Conservation (phyloP, 495 filamentous ascomycete species). For the Xylaria venustula region DNA sequence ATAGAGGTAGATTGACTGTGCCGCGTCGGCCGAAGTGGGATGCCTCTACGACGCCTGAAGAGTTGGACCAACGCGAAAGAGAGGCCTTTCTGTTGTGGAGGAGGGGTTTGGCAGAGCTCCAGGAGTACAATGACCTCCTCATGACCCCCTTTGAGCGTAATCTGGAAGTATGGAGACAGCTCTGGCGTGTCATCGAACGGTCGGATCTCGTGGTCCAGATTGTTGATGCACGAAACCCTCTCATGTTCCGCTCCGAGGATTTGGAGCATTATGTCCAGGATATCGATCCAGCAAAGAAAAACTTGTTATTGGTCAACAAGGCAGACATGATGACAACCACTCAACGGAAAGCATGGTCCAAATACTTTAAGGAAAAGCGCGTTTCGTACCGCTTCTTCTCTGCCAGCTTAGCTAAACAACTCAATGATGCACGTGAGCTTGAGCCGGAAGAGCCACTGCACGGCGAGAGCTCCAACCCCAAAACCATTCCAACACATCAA, state of each 20-base stretch:
- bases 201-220: constrained; percentile 97
- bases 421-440: constrained; percentile 65
- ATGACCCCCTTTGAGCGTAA: constrained; percentile 99
- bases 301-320: constrained; percentile 95
- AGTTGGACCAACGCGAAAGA: constrained; percentile 77
- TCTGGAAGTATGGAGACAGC: constrained; percentile 94
- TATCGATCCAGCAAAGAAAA: constrained; percentile 82
- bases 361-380: constrained; percentile 75
- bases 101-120: constrained; percentile 84
- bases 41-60: constrained; percentile 70
- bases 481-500: constrained; percentile 26
- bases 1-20: constrained; percentile 77
- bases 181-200: constrained; percentile 98
- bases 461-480: constrained; percentile 27
- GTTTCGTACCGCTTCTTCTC: constrained; percentile 97
- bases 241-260: constrained; percentile 92
- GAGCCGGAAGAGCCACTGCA: constrained; percentile 42
- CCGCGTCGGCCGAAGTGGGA: constrained; percentile 91
- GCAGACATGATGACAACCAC: constrained; percentile 96
- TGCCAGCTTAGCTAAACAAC: constrained; percentile 83
- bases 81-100: constrained; percentile 86
- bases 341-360: constrained; percentile 83
- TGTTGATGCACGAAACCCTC: constrained; percentile 92
- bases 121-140: constrained; percentile 87
- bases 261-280: constrained; percentile 93